Evolutionary conservation across 2,329 filamentous ascomycete species (phyloP).

Genomic region (Magnaporthiopsis poae): DNA sequence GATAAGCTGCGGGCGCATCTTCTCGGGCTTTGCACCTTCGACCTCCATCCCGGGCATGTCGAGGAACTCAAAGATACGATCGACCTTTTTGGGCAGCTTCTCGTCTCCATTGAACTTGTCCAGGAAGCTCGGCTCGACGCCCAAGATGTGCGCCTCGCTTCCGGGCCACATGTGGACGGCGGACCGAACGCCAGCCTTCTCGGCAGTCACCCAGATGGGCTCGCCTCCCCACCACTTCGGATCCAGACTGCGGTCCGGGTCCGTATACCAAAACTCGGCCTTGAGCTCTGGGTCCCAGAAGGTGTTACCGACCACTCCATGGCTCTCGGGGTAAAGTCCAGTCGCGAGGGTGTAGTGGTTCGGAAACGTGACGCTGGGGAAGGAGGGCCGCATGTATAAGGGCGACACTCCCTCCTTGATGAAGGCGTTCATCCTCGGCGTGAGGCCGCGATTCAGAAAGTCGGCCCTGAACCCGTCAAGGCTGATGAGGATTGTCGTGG

Average conservation of each 20-base stretch:
- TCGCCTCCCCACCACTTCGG: slow-evolving; percentile 92
- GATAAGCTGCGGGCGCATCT: slow-evolving; percentile 75
- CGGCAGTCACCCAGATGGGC: slow-evolving; percentile 87
- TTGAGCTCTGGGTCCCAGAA: slow-evolving; percentile 78
- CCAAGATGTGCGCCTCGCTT: slow-evolving; percentile 73
- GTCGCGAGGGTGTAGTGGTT: slow-evolving; percentile 93
- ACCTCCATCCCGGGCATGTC: slow-evolving; percentile 69
- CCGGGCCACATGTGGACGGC: slow-evolving; percentile 99
- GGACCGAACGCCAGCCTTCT: slow-evolving; percentile 64
- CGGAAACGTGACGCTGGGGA: slow-evolving; percentile 92
- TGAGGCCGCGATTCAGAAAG: slow-evolving; percentile 74
- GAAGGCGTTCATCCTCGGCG: slow-evolving; percentile 70
- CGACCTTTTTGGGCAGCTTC: slow-evolving; percentile 62
- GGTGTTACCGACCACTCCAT: slow-evolving; percentile 85
- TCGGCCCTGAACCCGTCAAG: slow-evolving; percentile 94
- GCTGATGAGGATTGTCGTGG: slow-evolving; percentile 87
- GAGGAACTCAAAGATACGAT: slow-evolving; percentile 69
- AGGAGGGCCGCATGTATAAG: slow-evolving; percentile 84
- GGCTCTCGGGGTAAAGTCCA: slow-evolving; percentile 81
- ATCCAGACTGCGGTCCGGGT: slow-evolving; percentile 64
- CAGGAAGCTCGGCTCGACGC: slow-evolving; percentile 66
- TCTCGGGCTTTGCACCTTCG: slow-evolving; percentile 34
- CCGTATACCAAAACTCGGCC: slow-evolving; percentile 80
- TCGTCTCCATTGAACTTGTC: slow-evolving; percentile 80
- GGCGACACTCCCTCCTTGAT: slow-evolving; percentile 78